Conservation (phyloP, 768 basidiomycete genomes). For the Lactarius vividus region DNA sequence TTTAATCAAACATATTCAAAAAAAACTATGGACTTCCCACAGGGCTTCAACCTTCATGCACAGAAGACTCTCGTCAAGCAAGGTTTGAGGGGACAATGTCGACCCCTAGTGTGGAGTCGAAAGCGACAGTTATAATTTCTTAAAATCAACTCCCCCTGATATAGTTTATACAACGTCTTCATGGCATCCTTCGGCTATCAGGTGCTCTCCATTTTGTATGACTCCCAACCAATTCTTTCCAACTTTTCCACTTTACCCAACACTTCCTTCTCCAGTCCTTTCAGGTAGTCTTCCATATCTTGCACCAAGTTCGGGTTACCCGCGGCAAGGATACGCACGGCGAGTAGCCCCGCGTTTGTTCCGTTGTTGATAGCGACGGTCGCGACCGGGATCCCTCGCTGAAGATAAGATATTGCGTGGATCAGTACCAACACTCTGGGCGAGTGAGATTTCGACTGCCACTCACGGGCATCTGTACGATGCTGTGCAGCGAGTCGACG, state of each 20-base stretch:
- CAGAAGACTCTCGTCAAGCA: no score
- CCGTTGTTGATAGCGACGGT: conserved; percentile 97
- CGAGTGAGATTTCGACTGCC: background rate
- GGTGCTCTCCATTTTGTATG: conserved; percentile 50
- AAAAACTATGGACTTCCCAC: no score
- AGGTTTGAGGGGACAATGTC: no score
- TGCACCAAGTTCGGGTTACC: conserved; percentile 62
- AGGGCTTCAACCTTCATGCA: no score
- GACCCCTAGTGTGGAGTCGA: no score
- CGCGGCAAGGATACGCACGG: conserved; percentile 82
- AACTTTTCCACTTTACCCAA: conserved; percentile 74
- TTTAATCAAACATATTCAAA: no score
- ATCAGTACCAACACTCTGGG: conserved; percentile 1
- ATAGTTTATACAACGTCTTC: background rate
- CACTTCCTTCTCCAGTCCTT: conserved; percentile 69
- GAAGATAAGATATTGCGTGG: conserved; percentile 10
- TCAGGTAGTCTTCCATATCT: conserved; percentile 74
- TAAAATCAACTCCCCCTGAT: background rate
- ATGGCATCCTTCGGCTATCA: background rate
- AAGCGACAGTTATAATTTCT: background rate
- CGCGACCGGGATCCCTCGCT: conserved; percentile 96
- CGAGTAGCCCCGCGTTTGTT: conserved; percentile 89
- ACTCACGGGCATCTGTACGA: conserved; percentile 98
- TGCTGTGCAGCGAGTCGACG: conserved; percentile 94
- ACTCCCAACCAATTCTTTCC: conserved; percentile 81